These are phyloP conservation scores for Podospora pseudocomata DNA, from an alignment of 495 filamentous ascomycete genomes.

Conservation along the genomic window DNA sequence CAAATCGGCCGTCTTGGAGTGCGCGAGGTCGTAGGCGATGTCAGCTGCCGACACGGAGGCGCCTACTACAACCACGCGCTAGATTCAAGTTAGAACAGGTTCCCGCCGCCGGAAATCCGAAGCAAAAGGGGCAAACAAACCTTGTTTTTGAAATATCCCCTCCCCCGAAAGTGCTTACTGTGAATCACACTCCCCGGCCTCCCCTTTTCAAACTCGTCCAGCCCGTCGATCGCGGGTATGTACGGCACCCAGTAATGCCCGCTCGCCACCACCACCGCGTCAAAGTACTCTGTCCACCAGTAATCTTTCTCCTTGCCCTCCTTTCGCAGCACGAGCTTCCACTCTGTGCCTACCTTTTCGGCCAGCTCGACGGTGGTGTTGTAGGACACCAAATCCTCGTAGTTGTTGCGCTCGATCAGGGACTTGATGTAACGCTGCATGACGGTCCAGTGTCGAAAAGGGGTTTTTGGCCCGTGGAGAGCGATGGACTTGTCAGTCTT, in stretches of 20 bases:
- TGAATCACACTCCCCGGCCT: slow-evolving; percentile 56
- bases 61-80: slow-evolving; percentile 63
- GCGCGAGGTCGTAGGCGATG: slow-evolving; percentile 64
- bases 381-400: slow-evolving; percentile 35
- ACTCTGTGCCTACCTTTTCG: slow-evolving; percentile 34
- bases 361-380: slow-evolving; percentile 39
- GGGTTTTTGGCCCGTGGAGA: slow-evolving; percentile 32
- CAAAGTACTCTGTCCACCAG: slow-evolving; percentile 50
- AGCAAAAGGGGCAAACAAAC: slow-evolving; percentile 12
- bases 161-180: slow-evolving; percentile 61
- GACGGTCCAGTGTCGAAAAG: slow-evolving; percentile 38
- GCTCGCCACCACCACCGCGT: slow-evolving; percentile 69
- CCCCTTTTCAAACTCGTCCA: slow-evolving; percentile 37
- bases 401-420: slow-evolving; percentile 33
- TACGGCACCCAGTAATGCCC: slow-evolving; percentile 70
- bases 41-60: slow-evolving; percentile 69
- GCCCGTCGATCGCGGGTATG: slow-evolving; percentile 58
- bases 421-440: slow-evolving; percentile 34
- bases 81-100: slow-evolving; percentile 4
- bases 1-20: slow-evolving; percentile 25
- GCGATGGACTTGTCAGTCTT: slow-evolving; percentile 26
- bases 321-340: slow-evolving; percentile 37
- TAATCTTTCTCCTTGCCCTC: slow-evolving; percentile 32
- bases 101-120: not conserved
- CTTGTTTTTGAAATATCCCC: slow-evolving; percentile 54